Evolutionary conservation across 441 rosid species (phyloP), one percentile per base, ranked within the genome.

Genomic region (Gossypium trilobum): DNA sequence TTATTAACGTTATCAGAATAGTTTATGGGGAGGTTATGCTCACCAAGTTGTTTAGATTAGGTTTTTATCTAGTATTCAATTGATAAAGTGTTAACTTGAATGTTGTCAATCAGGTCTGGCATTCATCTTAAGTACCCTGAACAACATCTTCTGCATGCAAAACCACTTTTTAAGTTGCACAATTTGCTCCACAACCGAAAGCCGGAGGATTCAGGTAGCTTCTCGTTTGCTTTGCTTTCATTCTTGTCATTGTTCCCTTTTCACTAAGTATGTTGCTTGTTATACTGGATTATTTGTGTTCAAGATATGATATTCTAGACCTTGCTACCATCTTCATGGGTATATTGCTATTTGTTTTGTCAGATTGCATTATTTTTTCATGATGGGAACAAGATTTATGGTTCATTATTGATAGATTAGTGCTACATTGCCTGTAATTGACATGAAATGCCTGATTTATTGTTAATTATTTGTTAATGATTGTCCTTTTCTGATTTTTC

Each of bases 131-230:
- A 85, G 77, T 75, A 78, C 80, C 96, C 97, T 22, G 55, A 29
- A 65, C 97, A 92, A 79, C 86, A 85, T 71, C 95, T 95, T 84
- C 84, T 92, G 77, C 93, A 19, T 23, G 91, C 87, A 73, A 95
- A 95, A 76, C 97, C 88, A 31, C 87, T 95, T 73, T 86, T 76
- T 86, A 55, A 9, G 71, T 77, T 92, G 86, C 96, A 73, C 83
- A 92, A 95, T 83, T 85, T 95, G 87, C 90, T 95, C 57, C 90
- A 85, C 75, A 79, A 87, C 84, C 87, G 99, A 76, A 91, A 78
- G 78, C 82, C 23, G 39, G 82, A 78, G 70, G 80, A 87, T 73
- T 67, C 83, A 73, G 99, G 99, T 92, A 87, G 58, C 42, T 74
- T 75, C 72, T 81, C 36, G 39, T 39, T 20, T 52, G 31, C 62